A percentile compares a stretch with the other conserved stretches of the same genome.
phyloP scores from a whole-genome alignment of 768 basidiomycete genomes.

The Mycena indigotica region DNA sequence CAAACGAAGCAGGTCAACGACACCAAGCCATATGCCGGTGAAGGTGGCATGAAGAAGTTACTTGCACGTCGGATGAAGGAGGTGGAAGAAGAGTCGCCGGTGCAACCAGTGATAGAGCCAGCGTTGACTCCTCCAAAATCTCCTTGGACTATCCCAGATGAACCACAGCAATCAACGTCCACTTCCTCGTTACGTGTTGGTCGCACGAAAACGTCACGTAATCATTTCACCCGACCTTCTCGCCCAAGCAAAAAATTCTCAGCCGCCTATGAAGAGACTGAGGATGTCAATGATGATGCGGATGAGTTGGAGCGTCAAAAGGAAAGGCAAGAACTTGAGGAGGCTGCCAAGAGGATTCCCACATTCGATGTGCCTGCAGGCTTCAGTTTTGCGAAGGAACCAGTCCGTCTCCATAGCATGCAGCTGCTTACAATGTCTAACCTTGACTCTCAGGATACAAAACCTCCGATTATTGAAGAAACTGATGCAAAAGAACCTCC shows the following conservation, averaged over 20 bases:
- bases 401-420: slow-evolving; percentile 33
- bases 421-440: slow-evolving; percentile 1
- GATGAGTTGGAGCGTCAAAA: slow-evolving; percentile 42
- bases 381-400: slow-evolving; percentile 70
- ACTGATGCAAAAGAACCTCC: slow-evolving; percentile 65
- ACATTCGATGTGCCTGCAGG: slow-evolving; percentile 61
- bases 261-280: slow-evolving; percentile 58
- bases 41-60: slow-evolving; percentile 78
- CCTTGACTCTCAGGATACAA: slow-evolving; percentile 22
- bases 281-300: slow-evolving; percentile 47
- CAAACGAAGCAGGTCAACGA: slow-evolving; percentile 49
- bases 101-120: slow-evolving; percentile 14
- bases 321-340: slow-evolving; percentile 52
- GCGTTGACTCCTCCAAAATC: slow-evolving; percentile 19
- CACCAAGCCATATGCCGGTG: slow-evolving; percentile 77
- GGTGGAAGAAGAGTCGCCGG: slow-evolving; percentile 16
- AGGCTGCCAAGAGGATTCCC: slow-evolving; percentile 56
- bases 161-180: slow-evolving; percentile 34
- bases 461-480: slow-evolving; percentile 42
- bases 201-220: slow-evolving; percentile 55
- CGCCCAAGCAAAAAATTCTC: slow-evolving; percentile 60
- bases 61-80: slow-evolving; percentile 42
- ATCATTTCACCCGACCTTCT: slow-evolving; percentile 61
- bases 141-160: slow-evolving; percentile 33
- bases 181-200: slow-evolving; percentile 70